Conservation (phyloP, 2,329 filamentous ascomycete genomes). For the Cladobotryum mycophilum region DNA sequence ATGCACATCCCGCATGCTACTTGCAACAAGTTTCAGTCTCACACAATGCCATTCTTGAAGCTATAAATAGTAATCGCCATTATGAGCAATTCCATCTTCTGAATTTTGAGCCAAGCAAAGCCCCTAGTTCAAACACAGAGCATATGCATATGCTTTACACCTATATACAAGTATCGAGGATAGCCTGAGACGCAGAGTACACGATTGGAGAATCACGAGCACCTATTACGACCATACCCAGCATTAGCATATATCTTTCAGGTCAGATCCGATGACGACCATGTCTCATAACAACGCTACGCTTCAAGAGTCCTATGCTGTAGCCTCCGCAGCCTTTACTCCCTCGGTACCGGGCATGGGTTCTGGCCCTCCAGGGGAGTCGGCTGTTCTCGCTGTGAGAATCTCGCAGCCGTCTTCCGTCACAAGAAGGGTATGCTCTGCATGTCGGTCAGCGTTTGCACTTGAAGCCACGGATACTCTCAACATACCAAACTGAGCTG, state of each 20-base stretch:
- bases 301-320: neutral
- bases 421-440: conserved; percentile 76
- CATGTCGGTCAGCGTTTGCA: conserved; percentile 16
- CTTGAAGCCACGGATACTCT: neutral
- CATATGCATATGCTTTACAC: neutral
- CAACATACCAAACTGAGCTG: conserved; percentile 80
- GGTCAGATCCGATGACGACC: too few relatives aligned
- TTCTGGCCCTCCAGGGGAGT: conserved; percentile 70
- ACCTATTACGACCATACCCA: too few relatives aligned
- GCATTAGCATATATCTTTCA: too few relatives aligned
- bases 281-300: too few relatives aligned
- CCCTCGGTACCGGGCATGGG: conserved; percentile 42
- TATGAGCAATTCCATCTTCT: neutral
- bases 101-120: neutral
- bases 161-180: neutral
- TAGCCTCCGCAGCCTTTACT: conserved; percentile 8
- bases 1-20: too few relatives aligned
- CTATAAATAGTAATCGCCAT: neutral
- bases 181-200: neutral
- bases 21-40: neutral
- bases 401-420: conserved; percentile 79
- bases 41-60: neutral
- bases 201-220: too few relatives aligned
- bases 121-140: neutral
- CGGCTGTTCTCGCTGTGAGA: conserved; percentile 63